Percentiles rank a stretch among this genome's conserved stretches.
phyloP scores from a whole-genome alignment of 2,329 filamentous ascomycete genomes.

The Proliferodiscus dingleyae region DNA sequence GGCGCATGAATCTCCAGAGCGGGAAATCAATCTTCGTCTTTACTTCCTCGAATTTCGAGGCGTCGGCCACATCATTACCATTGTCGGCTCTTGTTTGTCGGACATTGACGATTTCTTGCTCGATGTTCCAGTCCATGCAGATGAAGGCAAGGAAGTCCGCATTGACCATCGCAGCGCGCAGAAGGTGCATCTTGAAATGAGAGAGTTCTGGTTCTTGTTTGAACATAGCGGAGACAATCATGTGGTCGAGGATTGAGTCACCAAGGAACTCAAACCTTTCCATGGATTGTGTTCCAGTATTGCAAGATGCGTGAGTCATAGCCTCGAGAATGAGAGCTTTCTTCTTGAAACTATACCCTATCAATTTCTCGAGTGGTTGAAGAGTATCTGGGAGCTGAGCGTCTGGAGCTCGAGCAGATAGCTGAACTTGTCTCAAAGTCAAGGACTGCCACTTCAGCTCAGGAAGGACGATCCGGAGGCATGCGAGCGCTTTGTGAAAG shows the following conservation, averaged over 20 bases:
- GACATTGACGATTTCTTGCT: slow-evolving; percentile 29
- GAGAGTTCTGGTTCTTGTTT: slow-evolving; percentile 42
- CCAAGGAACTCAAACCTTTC: slow-evolving; percentile 86
- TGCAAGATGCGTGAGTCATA: slow-evolving; percentile 68
- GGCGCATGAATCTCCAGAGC: slow-evolving; percentile 68
- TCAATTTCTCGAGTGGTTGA: slow-evolving; percentile 53
- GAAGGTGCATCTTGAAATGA: slow-evolving; percentile 65
- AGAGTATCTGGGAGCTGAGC: slow-evolving; percentile 39
- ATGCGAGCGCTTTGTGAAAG: slow-evolving; percentile 54
- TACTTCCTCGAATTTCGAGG: slow-evolving; percentile 14
- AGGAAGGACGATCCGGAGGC: slow-evolving; percentile 62
- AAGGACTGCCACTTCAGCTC: slow-evolving; percentile 52
- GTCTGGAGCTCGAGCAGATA: no score
- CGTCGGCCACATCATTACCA: background rate
- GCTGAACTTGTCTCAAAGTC: slow-evolving; percentile 32
- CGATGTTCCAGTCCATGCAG: slow-evolving; percentile 52
- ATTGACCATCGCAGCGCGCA: slow-evolving; percentile 75
- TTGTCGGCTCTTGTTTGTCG: background rate
- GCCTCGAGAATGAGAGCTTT: slow-evolving; percentile 69
- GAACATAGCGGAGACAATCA: slow-evolving; percentile 59
- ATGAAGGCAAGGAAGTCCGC: slow-evolving; percentile 74
- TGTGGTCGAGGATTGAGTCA: slow-evolving; percentile 75
- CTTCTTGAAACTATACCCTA: slow-evolving; percentile 69
- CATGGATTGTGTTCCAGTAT: slow-evolving; percentile 43
- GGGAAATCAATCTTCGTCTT: slow-evolving; percentile 15